Evolutionary conservation across 2,329 filamentous ascomycete species (phyloP).

Genomic region (Colletotrichum camelliae): DNA sequence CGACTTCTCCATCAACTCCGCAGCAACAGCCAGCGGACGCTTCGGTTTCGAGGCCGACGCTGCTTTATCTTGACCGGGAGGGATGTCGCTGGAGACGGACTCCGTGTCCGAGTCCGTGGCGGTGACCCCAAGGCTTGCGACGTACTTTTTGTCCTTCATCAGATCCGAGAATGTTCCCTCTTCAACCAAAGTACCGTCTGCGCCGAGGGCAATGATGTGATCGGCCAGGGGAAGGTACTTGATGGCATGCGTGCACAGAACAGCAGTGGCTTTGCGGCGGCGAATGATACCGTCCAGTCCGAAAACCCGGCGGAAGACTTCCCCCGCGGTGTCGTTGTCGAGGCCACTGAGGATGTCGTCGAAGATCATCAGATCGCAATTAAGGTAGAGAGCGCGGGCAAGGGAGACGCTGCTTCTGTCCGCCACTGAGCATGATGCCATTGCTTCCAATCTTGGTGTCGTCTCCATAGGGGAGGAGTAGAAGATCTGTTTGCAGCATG

Average conservation of each 20-base stretch:
- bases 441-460: slow-evolving; percentile 35
- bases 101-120: slow-evolving; percentile 19
- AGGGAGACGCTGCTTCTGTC: slow-evolving; percentile 36
- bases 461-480: slow-evolving; percentile 32
- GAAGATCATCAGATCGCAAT: slow-evolving; percentile 29
- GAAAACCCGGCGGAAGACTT: slow-evolving; percentile 39
- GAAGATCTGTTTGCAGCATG: slow-evolving; percentile 22
- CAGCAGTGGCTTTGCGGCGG: slow-evolving; percentile 2
- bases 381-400: slow-evolving; percentile 28
- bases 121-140: slow-evolving; percentile 32
- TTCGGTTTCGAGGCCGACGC: not conserved
- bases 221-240: slow-evolving; percentile 41
- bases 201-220: slow-evolving; percentile 51
- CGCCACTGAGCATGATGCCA: slow-evolving; percentile 38
- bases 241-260: slow-evolving; percentile 34
- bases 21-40: not conserved
- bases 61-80: not conserved
- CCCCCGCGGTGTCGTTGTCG: slow-evolving; percentile 37
- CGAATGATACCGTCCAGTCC: slow-evolving; percentile 29
- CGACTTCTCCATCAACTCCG: slow-evolving; percentile 11
- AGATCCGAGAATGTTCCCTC: slow-evolving; percentile 41
- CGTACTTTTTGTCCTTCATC: slow-evolving; percentile 33
- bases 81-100: not conserved
- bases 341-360: slow-evolving; percentile 39
- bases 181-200: slow-evolving; percentile 46